Base-by-base conservation (phyloP, 371 early-diverging fungal species). In the Mortierella sp. region DNA sequence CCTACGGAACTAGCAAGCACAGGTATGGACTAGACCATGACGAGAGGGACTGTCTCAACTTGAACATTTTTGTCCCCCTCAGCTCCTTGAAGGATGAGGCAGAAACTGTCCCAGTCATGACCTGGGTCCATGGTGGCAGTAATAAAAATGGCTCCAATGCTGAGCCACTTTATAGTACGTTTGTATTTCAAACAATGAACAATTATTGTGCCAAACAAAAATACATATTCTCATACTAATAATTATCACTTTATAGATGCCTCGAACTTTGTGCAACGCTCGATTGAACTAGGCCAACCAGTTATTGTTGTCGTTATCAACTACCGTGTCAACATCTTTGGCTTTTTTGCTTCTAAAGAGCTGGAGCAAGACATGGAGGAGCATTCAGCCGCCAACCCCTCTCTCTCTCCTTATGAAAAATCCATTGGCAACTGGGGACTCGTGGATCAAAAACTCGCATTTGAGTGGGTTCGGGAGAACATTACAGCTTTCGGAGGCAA, bases 401-500 rank as follows among this genome's bases (percentile, higher is more conserved):
- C 64, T 0, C 24, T 65, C 54, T 39, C 70, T 20, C 20, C 43
- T 4, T 70, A 75, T 37, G 66, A 70, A 14, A 62, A 59, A 24
- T 68, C 78, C 0, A 18, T 77, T 16, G 84, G 84, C 14, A 88
- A 87, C 72, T 73, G 68, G 63, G 88, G 88, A 1, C 66, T 88
- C 5, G 66, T 71, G 60, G 88, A 90, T 63, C 86, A 88, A 68
- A 66, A 68, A 26, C 61, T 75, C 5, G 88, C 89, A 1, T 66
- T 88, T 22, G 51, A 75, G 39, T 90, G 89, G 89, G 78, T 88
- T 5, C 59, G 75, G 18, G 65, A 83, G 37, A 81, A 89, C 68
- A 87, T 89, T 51, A 28, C 39, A 20, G 65, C 64, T 8, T 88
- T 90, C 67, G 89, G 89, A 8, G 90, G 90, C 24, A 84, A 90